phyloP scores from a whole-genome alignment of 2,329 filamentous ascomycete species.

The Epichloe typhina region DNA sequence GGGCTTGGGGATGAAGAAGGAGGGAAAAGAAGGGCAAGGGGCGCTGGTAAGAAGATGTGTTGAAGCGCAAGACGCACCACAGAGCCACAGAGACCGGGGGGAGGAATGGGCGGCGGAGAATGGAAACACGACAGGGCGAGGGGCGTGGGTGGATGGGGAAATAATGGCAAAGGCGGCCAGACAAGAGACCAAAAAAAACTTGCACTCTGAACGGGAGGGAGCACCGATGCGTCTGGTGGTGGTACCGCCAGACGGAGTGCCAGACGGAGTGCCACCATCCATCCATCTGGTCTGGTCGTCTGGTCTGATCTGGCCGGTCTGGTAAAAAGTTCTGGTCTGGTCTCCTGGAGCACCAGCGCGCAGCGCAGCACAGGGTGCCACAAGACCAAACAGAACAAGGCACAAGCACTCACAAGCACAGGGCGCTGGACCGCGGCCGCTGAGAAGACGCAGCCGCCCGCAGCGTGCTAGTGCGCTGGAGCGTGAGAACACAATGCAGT shows the following conservation, averaged over 20 bases:
- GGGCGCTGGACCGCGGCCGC: background rate
- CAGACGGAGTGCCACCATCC: no score
- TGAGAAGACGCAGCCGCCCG: background rate
- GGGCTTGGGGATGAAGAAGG: slow-evolving; percentile 14
- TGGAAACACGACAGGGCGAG: slow-evolving; percentile 21
- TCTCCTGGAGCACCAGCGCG: no score
- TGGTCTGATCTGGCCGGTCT: no score
- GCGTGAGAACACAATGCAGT: no score
- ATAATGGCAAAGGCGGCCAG: slow-evolving; percentile 3
- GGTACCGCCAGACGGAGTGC: no score
- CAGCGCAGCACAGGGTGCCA: no score
- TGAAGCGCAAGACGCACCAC: slow-evolving; percentile 5
- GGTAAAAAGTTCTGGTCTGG: no score
- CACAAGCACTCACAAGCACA: background rate
- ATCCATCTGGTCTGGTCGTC: no score
- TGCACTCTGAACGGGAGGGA: background rate
- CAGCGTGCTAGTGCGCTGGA: background rate
- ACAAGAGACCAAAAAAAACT: background rate
- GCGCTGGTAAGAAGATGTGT: slow-evolving; percentile 15
- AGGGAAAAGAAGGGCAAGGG: slow-evolving; percentile 14
- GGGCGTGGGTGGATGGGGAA: slow-evolving; percentile 6
- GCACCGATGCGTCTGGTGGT: no score
- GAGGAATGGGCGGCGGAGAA: slow-evolving; percentile 15
- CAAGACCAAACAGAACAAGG: background rate
- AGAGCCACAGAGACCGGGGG: slow-evolving; percentile 12